Base-by-base conservation (phyloP, 768 basidiomycete species). In the Boletus eberwhitei region DNA sequence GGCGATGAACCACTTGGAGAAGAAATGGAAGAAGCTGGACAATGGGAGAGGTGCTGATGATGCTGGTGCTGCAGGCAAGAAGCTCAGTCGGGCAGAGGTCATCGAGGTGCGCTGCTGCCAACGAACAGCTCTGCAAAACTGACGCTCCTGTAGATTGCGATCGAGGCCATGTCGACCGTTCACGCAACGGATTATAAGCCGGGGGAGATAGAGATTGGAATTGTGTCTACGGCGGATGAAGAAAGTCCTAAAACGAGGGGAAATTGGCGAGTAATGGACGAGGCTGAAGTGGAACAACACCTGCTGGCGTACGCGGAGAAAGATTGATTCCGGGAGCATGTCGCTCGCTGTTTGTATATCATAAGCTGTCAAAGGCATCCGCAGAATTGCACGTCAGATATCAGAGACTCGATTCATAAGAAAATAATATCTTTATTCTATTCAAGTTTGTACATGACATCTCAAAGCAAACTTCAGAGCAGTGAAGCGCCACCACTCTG, bases 1-100 rank as follows among this genome's bases (percentile, higher is more conserved):
- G 68, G 94, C 93, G 1, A 97, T 95, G 86, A 98, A 98, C 71
- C 90, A 93, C 66, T 79, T 99, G 41, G 97, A 99, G 77, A 98
- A 98, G 77, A 92, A 93, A 71, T 98, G 93, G 95, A 99, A 98
- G 79, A 93, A 93, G 71, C 77, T 93, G 31, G 87, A 91, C 64
- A 81, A 79, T 22, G 89, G 89, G 16, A 75, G 74, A 49, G 90
- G 91, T 21, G 89, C 86, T 0, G 88, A 93, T 47, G 88, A 95
- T 70, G 79, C 92, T 14, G 78, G 79, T 14, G 79, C 79, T 44
- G 92, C 92, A 3, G 88, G 90, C 51, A 82, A 85, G 74, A 82
- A 78, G 1, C 77, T 97, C 49, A 79, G 78, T 60, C 79, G 88
- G 21, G 79, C 82, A 2, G 88, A 90, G 55, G 93, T 95, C 29